Conservation (phyloP, 2,329 filamentous ascomycete species). For the Verticillium dahliae region DNA sequence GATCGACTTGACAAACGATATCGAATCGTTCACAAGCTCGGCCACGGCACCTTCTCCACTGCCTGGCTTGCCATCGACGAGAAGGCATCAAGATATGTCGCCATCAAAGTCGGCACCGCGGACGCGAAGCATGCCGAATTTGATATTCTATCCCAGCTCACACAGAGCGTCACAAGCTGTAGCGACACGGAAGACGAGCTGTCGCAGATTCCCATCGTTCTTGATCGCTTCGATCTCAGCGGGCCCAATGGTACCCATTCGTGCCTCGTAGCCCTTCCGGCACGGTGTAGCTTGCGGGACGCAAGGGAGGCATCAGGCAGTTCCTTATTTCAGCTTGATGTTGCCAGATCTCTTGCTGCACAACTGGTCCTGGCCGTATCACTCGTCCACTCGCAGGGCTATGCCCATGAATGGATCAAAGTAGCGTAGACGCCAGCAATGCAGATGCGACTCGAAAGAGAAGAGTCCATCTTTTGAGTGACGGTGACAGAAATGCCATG, state of each 20-base stretch:
- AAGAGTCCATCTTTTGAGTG: too few species aligned
- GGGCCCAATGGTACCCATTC: constrained; percentile 21
- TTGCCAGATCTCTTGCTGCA: constrained; percentile 19
- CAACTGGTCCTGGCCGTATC: constrained; percentile 21
- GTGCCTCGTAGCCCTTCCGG: constrained; percentile 18
- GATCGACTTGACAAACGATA: constrained; percentile 23
- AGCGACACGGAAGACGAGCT: background rate
- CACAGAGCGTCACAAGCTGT: background rate
- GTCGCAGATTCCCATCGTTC: constrained; percentile 9
- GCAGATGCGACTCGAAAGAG: too few species aligned
- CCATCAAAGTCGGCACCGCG: constrained; percentile 24
- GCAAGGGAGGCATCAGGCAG: constrained; percentile 11
- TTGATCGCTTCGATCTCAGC: constrained; percentile 17
- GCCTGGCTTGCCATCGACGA: constrained; percentile 24
- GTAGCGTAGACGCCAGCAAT: too few species aligned
- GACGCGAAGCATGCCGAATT: constrained; percentile 14
- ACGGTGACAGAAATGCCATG: too few species aligned
- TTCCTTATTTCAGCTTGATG: constrained; percentile 16
- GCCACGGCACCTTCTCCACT: constrained; percentile 22
- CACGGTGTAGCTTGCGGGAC: constrained; percentile 18
- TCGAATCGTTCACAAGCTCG: constrained; percentile 21
- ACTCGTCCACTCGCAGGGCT: constrained; percentile 19
- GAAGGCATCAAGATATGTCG: constrained; percentile 17
- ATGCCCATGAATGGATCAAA: constrained; percentile 17
- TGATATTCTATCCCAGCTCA: constrained; percentile 14